phyloP scores from a whole-genome alignment of 306 rosid genomes.

The Citrullus colocynthis region DNA sequence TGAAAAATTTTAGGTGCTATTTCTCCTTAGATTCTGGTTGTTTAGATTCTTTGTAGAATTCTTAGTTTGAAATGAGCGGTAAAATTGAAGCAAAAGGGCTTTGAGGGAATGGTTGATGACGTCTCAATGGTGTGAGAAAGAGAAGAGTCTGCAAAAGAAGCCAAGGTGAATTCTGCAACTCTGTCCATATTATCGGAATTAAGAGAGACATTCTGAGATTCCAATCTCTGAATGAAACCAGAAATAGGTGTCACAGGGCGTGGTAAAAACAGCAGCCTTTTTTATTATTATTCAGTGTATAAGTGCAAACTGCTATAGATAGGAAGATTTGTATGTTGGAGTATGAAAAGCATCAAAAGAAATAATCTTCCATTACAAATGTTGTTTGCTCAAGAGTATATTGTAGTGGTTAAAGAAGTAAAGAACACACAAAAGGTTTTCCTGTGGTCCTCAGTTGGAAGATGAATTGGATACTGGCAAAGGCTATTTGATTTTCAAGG shows the following conservation, averaged over 20 bases:
- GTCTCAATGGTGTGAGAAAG: not conserved
- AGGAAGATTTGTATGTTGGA: not conserved
- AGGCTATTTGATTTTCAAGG: not conserved
- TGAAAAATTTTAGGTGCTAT: too few relatives aligned
- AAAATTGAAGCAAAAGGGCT: not conserved
- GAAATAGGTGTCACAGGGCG: not conserved
- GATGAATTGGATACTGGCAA: not conserved
- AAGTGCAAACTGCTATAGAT: not conserved
- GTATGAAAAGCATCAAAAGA: not conserved
- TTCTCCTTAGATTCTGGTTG: not conserved
- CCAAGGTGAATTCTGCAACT: not conserved
- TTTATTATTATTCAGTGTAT: not conserved
- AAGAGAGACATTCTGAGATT: slow-evolving; percentile 10
- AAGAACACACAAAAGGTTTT: not conserved
- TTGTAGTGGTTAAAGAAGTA: not conserved
- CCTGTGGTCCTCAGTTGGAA: not conserved
- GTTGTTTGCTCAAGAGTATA: not conserved
- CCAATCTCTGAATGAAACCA: slow-evolving; percentile 7
- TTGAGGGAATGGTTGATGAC: not conserved
- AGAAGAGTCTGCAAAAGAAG: not conserved
- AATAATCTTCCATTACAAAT: not conserved
- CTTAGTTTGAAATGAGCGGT: not conserved
- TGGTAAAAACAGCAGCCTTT: slow-evolving; percentile 2
- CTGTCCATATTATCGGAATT: not conserved
- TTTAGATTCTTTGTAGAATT: not conserved